These are phyloP conservation scores for Ophiostoma sp. DNA, from an alignment of 2,329 filamentous ascomycete genomes.

Conservation along the genomic window DNA sequence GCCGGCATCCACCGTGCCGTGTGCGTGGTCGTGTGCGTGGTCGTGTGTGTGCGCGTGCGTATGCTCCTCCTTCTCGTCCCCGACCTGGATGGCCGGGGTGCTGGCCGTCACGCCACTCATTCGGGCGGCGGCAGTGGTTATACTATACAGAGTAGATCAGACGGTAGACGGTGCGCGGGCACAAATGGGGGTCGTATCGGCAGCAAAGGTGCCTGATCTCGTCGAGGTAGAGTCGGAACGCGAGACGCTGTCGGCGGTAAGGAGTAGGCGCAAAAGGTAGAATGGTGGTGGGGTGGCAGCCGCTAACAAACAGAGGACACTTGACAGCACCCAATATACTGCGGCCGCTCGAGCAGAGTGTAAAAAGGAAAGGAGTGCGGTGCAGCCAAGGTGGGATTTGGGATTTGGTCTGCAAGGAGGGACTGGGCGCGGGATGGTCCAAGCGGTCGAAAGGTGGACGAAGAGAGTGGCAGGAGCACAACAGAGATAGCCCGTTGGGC, in stretches of 20 bases:
- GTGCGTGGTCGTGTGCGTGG: conserved; percentile 18
- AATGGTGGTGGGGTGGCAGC: background rate
- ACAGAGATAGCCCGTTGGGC: background rate
- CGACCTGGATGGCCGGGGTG: conserved; percentile 41
- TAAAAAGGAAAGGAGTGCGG: conserved; percentile 3
- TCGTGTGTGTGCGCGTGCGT: conserved; percentile 15
- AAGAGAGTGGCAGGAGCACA: background rate
- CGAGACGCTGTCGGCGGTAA: background rate
- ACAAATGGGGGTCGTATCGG: background rate
- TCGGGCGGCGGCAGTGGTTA: background rate
- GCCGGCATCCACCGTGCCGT: conserved; percentile 60
- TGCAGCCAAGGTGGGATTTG: background rate
- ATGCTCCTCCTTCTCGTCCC: conserved; percentile 31
- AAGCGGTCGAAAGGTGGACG: background rate
- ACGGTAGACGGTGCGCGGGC: background rate
- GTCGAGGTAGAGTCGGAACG: background rate
- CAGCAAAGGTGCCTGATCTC: background rate
- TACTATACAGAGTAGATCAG: background rate
- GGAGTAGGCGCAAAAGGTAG: background rate
- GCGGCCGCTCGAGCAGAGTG: background rate
- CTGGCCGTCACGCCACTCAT: conserved; percentile 34
- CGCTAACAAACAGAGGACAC: background rate
- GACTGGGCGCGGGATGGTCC: background rate
- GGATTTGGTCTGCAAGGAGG: background rate
- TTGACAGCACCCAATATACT: background rate